A percentile compares a stretch with the other conserved stretches of the same genome.
phyloP scores from a whole-genome alignment of 257 asterid species.

The Plantago ovata region DNA sequence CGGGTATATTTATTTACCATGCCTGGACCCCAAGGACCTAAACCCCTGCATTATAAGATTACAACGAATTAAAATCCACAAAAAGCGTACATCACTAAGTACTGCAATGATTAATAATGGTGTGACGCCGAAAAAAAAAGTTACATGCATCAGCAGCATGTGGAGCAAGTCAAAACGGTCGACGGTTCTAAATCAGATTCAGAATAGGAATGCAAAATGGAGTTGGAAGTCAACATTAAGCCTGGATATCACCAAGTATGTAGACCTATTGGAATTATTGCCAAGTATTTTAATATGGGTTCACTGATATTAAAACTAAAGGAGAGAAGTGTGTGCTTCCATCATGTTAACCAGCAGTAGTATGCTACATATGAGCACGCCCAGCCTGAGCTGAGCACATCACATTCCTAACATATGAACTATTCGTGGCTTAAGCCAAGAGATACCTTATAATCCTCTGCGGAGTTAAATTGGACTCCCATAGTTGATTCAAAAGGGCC shows the following conservation, averaged over 20 bases:
- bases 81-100: not conserved
- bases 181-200: too few relatives aligned
- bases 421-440: not conserved
- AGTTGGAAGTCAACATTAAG: too few relatives aligned
- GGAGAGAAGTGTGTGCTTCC: too few relatives aligned
- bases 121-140: not conserved
- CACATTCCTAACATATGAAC: slow-evolving; percentile 8
- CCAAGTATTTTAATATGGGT: too few relatives aligned
- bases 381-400: too few relatives aligned
- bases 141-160: not conserved
- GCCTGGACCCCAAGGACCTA: slow-evolving; percentile 93
- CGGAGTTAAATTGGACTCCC: slow-evolving; percentile 98
- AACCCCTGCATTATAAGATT: slow-evolving; percentile 48
- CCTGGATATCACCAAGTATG: too few relatives aligned
- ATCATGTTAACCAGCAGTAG: too few relatives aligned
- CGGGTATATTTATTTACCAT: slow-evolving; percentile 40
- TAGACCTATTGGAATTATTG: too few relatives aligned
- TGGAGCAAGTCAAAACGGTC: too few relatives aligned
- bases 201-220: too few relatives aligned
- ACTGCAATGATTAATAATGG: slow-evolving; percentile 1
- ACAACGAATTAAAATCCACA: slow-evolving; percentile 10
- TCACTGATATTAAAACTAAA: too few relatives aligned
- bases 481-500: slow-evolving; percentile 70
- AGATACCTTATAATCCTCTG: slow-evolving; percentile 75
- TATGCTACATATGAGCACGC: too few relatives aligned